phyloP scores from a whole-genome alignment of 192 early-diverging fungal genomes.

The Endogone sp. region DNA sequence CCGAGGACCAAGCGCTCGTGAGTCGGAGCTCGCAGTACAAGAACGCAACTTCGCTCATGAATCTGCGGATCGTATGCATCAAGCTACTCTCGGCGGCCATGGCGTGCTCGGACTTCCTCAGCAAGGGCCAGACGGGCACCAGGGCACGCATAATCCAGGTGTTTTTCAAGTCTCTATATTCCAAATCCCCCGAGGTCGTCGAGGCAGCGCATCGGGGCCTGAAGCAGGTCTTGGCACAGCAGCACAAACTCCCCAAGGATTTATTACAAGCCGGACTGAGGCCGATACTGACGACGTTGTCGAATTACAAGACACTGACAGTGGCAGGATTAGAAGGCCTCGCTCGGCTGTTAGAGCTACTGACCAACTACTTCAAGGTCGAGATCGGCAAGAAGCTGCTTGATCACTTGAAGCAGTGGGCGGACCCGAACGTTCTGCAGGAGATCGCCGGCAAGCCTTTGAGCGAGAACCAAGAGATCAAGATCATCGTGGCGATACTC shows the following conservation, averaged over 20 bases:
- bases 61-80: conserved; percentile 94
- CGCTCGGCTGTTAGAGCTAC: conserved; percentile 85
- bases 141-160: conserved; percentile 91
- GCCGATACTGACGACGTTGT: conserved; percentile 93
- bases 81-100: conserved; percentile 93
- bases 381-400: conserved; percentile 98
- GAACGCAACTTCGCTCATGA: conserved; percentile 75
- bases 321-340: conserved; percentile 92
- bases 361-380: conserved; percentile 98
- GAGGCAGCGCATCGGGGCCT: conserved; percentile 91
- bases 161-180: conserved; percentile 99
- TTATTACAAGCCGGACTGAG: conserved; percentile 92
- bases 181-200: conserved; percentile 91
- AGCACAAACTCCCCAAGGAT: conserved; percentile 92
- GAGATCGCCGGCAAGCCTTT: conserved; percentile 78
- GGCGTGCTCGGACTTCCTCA: conserved; percentile 79
- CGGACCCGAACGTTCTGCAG: conserved; percentile 78
- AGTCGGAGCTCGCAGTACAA: conserved; percentile 79
- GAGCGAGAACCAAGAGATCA: conserved; percentile 90
- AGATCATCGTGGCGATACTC: conserved; percentile 91
- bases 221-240: conserved; percentile 69
- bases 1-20: conserved; percentile 94
- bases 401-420: conserved; percentile 94
- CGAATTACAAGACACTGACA: conserved; percentile 90
- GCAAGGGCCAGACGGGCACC: conserved; percentile 67